Percentiles rank a stretch among this genome's conserved stretches.
Conservation (phyloP, 2,329 filamentous ascomycete genomes). For the Herpotrichia juniperi region DNA sequence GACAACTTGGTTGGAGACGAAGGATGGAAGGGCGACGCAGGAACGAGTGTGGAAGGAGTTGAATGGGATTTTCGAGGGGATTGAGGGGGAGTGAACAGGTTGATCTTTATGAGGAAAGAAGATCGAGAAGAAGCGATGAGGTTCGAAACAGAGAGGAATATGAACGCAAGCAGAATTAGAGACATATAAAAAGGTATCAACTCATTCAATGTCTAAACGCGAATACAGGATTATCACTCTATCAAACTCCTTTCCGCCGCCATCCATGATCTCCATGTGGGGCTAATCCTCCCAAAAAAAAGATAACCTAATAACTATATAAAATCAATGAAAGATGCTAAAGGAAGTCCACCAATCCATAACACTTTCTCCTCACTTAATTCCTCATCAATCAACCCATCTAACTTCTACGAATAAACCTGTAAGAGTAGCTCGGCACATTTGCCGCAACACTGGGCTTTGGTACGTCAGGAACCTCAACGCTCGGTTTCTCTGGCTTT, state of each 20-base stretch:
- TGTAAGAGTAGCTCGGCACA: not conserved
- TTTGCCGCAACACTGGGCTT: not conserved
- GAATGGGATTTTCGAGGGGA: constrained; percentile 18
- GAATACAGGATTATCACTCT: no score
- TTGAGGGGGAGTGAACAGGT: no score
- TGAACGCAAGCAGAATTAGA: no score
- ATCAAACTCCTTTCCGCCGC: no score
- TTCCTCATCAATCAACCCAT: not conserved
- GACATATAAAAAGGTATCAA: no score
- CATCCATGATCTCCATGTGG: no score
- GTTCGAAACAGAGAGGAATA: no score
- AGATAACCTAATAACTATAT: not conserved
- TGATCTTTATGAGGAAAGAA: no score
- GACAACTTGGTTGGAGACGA: constrained; percentile 11
- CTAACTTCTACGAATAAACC: not conserved
- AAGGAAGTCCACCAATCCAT: not conserved
- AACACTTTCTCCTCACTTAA: not conserved
- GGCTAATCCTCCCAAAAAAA: not conserved
- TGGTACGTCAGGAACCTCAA: not conserved
- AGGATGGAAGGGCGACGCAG: constrained; percentile 13
- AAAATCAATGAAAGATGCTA: not conserved
- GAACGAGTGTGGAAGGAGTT: constrained; percentile 20
- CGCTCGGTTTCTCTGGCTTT: not conserved
- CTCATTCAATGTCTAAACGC: no score
- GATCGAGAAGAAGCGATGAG: no score